Evolutionary conservation across 352 stramenopile genomes (phyloP).

Genomic region (Globisporangium echinulatum): DNA sequence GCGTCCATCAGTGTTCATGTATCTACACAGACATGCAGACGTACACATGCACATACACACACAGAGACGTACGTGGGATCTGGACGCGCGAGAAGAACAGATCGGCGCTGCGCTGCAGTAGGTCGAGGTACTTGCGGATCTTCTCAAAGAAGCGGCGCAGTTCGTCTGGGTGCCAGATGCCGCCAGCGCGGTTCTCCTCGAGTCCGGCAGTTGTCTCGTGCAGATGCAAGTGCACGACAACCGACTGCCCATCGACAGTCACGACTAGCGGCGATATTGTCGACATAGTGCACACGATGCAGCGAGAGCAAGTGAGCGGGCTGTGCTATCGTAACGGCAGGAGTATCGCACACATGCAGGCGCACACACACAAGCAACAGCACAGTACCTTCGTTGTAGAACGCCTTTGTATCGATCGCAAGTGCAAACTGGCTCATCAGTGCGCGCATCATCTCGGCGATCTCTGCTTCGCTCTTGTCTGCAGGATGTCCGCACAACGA

Average conservation of each 20-base stretch:
- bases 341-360: not conserved
- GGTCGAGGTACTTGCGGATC: constrained; percentile 44
- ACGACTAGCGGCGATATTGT: constrained; percentile 15
- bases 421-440: constrained; percentile 60
- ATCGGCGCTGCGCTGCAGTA: constrained; percentile 28
- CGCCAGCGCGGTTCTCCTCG: constrained; percentile 47
- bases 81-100: constrained; percentile 66
- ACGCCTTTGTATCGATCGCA: constrained; percentile 57
- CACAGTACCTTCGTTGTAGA: constrained; percentile 46
- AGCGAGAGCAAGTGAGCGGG: not conserved
- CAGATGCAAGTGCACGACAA: constrained; percentile 61
- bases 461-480: constrained; percentile 33
- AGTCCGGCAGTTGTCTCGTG: constrained; percentile 60
- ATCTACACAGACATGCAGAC: too few species aligned
- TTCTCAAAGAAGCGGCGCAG: constrained; percentile 55
- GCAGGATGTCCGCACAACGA: not conserved
- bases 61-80: constrained; percentile 39
- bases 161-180: constrained; percentile 63
- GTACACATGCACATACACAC: too few species aligned
- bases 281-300: too few species aligned
- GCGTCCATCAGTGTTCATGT: too few species aligned
- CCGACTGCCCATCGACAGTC: constrained; percentile 20
- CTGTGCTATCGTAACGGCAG: not conserved
- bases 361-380: too few species aligned
- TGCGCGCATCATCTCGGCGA: constrained; percentile 35